Base-by-base conservation (phyloP, 2,329 filamentous ascomycete genomes). In the Diaporthe ilicicola region DNA sequence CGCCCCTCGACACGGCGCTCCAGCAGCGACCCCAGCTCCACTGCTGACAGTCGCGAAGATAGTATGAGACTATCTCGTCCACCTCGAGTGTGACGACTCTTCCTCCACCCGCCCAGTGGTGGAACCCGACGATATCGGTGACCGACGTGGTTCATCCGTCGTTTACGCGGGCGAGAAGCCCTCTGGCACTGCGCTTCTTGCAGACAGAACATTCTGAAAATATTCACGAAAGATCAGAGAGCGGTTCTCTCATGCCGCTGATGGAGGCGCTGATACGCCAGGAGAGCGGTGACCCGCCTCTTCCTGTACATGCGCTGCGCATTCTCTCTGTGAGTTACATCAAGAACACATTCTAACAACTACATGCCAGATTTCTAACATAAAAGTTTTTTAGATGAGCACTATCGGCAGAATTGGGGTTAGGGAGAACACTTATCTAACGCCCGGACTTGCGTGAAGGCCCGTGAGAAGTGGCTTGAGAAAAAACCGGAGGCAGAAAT, bases 391-490 rank as follows among this genome's bases (percentile, higher is more conserved):
- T 19, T 19, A 81, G 79, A 78, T 32, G 79, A 81, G 68, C 80
- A 81, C 44, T 79, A 74, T 56, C 80, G 78, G 44, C 77, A 79
- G 42, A 81, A 81, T 42, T 72, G 73, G 2, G 67, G 74, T 9
- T 72, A 75, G 10, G 64, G 71, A 15, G 71, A 71, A 0, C 75
- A 74, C 50, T 80, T 79, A 1, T 77, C 76, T 8, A 68, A 76
- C 4, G 76, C 76, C 2, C 24, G 6, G 5, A 15, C 2, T 3
- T 29, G n/a, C n/a, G 29, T 72, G 34, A 17, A 17, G 13, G 5
- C 44, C 4, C 67, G 70, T 39, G 10, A 19, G 9, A 32, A 9
- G 24, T 48, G 29, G 42, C 39, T 70, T 15, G n/a, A n/a, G n/a
- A n/a, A n/a, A n/a, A n/a, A n/a, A n/a, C 34, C 24, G 9, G n/a